Percentiles rank a stretch among this genome's conserved stretches.
These are phyloP conservation scores for Cenchrus purpureus DNA, from an alignment of 176 grass and related monocot species.

Conservation along the genomic window DNA sequence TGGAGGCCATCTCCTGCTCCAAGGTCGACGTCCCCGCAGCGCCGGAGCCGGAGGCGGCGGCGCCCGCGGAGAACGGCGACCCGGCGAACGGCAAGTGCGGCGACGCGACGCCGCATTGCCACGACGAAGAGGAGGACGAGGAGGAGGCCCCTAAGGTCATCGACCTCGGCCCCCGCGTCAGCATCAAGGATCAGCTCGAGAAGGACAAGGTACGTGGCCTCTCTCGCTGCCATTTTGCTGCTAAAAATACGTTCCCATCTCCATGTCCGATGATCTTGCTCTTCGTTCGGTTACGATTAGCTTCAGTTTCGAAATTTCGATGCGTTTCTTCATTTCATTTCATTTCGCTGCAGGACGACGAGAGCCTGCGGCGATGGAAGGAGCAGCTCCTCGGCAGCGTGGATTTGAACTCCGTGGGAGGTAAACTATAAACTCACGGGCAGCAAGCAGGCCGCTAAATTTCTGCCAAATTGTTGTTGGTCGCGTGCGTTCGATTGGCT, in stretches of 20 bases:
- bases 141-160: slow-evolving; percentile 60
- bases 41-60: slow-evolving; percentile 29
- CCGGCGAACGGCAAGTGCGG: slow-evolving; percentile 53
- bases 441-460: neutral
- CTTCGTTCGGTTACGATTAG: neutral
- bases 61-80: neutral
- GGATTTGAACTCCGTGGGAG: slow-evolving; percentile 95
- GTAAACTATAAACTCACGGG: slow-evolving; percentile 50
- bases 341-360: slow-evolving; percentile 66
- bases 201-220: slow-evolving; percentile 73
- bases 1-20: slow-evolving; percentile 69
- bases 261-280: neutral
- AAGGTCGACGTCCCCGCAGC: slow-evolving; percentile 44
- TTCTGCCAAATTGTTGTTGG: neutral
- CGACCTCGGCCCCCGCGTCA: slow-evolving; percentile 82
- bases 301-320: neutral
- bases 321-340: neutral
- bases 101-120: slow-evolving; percentile 39
- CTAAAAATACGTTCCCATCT: neutral
- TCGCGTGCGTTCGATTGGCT: neutral
- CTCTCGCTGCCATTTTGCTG: slow-evolving; percentile 2
- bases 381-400: slow-evolving; percentile 91
- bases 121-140: slow-evolving; percentile 64
- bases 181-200: slow-evolving; percentile 99
- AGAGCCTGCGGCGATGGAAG: slow-evolving; percentile 97